These are phyloP conservation scores for Chimonanthus salicifolius DNA, from an alignment of 164 flowering plant genomes.

Conservation along the genomic window DNA sequence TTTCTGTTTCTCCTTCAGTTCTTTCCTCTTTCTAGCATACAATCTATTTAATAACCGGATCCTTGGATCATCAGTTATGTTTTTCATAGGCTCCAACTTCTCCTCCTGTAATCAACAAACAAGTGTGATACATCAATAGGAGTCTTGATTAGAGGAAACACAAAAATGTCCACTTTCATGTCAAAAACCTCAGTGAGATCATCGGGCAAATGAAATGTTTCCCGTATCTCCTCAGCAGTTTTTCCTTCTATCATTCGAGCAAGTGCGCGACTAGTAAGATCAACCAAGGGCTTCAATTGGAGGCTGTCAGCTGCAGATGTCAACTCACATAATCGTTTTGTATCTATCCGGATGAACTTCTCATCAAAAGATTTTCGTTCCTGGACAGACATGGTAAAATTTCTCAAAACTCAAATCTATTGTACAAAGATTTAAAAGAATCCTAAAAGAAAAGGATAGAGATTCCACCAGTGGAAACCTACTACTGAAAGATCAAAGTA, in stretches of 20 bases:
- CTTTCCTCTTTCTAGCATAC: conserved; percentile 90
- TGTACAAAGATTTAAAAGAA: too few species aligned
- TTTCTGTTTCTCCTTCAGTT: conserved; percentile 71
- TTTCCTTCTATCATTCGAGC: conserved; percentile 95
- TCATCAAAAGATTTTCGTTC: conserved; percentile 87
- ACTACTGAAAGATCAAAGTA: too few species aligned
- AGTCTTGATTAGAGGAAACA: not conserved
- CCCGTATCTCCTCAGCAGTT: conserved; percentile 89
- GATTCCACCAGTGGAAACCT: too few species aligned
- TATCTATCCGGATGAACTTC: conserved; percentile 71
- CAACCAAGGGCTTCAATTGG: conserved; percentile 81
- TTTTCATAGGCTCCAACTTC: conserved; percentile 84
- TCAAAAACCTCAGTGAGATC: conserved; percentile 87
- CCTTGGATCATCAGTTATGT: conserved; percentile 83
- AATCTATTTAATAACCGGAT: conserved; percentile 81
- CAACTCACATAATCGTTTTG: conserved; percentile 73
- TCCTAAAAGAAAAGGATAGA: too few species aligned
- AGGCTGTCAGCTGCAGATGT: conserved; percentile 93
- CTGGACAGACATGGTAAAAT: conserved; percentile 22
- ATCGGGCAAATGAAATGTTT: conserved; percentile 87
- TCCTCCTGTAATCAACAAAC: conserved; percentile 60
- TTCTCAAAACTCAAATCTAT: too few species aligned
- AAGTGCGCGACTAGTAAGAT: conserved; percentile 86
- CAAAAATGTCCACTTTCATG: conserved; percentile 9
- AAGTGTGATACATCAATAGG: conserved; percentile 1